Evolutionary conservation across 1,284 basidiomycete genomes (phyloP), one percentile per base, ranked within the genome.

Genomic region (Thecaphora thlaspeos): DNA sequence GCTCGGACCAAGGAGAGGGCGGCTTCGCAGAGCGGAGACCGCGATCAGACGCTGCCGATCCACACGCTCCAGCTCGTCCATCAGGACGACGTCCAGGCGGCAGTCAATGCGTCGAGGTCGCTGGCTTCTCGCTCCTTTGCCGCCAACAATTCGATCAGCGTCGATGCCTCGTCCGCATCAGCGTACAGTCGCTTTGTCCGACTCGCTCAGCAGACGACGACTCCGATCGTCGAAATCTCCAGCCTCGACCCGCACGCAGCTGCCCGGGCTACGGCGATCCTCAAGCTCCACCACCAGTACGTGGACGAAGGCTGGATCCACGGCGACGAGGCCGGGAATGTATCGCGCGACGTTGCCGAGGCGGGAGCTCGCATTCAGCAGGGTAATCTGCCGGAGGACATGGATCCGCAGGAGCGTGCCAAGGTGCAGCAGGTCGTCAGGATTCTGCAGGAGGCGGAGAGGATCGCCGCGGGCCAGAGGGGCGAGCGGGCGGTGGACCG

Each of bases 261-360:
- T 10, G 72, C 72, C 0, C 50, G 69, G 4, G 72, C 72, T 0
- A 70, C 72, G 2, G 72, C 72, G 21, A 69, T 75, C 36, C 56
- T 75, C 30, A 70, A 69, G 48, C 58, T 73, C 17, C 67, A 71
- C 51, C 69, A 73, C 52, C 56, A 66, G 43, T 73, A 73, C 48
- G 61, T 73, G 7, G 68, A 71, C 21, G 71, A 73, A 22, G 71
- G 71, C 17, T 71, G 57, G 52, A 46, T 72, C 15, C 42, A 50
- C 2, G 51, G 50, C 3, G 40, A 37, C 7, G 59, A 55, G 19
- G 34, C 50, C 37, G 56, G 55, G 11, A 56, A 55, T 32, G 48
- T 41, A 11, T 56, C 54, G 11, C 48, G 41, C 19, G 15, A 4
- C 28, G 14, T 8, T 30, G 28, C 28, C 28, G 8, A 14, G 28